A percentile compares a stretch with the other conserved stretches of the same genome.
These are phyloP conservation scores for Pseudogymnoascus sp. DNA, from an alignment of 2,329 filamentous ascomycete genomes.

Conservation along the genomic window DNA sequence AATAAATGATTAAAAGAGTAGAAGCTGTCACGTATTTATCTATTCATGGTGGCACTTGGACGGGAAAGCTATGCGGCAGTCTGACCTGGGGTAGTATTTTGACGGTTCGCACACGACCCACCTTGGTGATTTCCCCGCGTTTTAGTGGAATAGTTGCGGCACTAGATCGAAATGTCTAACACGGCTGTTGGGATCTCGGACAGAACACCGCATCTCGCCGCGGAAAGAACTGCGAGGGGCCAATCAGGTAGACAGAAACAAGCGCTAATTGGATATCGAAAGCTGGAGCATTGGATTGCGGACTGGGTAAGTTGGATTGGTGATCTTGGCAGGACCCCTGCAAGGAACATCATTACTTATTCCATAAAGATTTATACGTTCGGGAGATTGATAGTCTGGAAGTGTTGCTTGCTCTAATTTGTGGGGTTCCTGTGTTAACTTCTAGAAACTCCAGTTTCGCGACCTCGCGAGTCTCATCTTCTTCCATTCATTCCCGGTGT, in stretches of 20 bases:
- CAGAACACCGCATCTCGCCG: neutral
- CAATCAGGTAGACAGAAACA: neutral
- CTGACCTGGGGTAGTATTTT: neutral
- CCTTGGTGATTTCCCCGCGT: neutral
- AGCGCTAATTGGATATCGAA: neutral
- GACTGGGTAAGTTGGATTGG: neutral
- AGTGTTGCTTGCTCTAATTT: neutral
- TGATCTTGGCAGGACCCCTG: neutral
- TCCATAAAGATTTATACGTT: neutral
- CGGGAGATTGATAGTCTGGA: neutral
- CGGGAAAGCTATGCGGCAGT: neutral
- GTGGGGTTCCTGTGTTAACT: neutral
- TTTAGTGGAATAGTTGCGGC: neutral
- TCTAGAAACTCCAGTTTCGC: neutral
- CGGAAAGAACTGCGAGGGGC: neutral
- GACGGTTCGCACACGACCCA: neutral
- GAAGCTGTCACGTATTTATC: neutral
- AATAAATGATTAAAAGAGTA: neutral
- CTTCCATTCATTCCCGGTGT: neutral
- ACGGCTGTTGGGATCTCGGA: neutral
- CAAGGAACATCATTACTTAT: neutral
- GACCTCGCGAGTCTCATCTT: neutral
- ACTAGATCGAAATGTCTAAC: neutral
- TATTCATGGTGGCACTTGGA: neutral
- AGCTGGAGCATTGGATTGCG: neutral